A percentile compares a stretch with the other conserved stretches of the same genome.
phyloP scores from a whole-genome alignment of 2,329 filamentous ascomycete genomes.

The Diaporthe sp. region DNA sequence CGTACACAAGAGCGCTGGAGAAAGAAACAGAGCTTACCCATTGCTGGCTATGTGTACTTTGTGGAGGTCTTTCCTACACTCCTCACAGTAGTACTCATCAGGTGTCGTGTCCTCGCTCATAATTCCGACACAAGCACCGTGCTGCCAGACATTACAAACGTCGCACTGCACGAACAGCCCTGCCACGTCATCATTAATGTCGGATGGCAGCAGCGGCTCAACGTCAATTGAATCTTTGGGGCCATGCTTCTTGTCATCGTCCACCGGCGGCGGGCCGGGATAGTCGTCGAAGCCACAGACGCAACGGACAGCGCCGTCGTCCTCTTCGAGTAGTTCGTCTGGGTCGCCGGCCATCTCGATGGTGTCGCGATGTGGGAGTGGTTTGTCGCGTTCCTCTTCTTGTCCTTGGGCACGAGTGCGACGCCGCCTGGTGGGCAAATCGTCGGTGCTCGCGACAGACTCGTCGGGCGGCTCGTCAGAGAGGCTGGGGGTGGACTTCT shows the following conservation, averaged over 20 bases:
- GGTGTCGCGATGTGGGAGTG: conserved; percentile 55
- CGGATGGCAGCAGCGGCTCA: conserved; percentile 70
- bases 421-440: conserved; percentile 79
- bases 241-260: conserved; percentile 65
- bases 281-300: conserved; percentile 96
- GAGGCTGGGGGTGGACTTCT: conserved; percentile 82
- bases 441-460: conserved; percentile 65
- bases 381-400: conserved; percentile 69
- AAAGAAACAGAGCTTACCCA: conserved; percentile 74
- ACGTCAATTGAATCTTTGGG: conserved; percentile 70
- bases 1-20: background rate
- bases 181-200: conserved; percentile 86
- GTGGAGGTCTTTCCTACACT: conserved; percentile 93
- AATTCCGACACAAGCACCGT: conserved; percentile 97
- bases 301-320: conserved; percentile 95
- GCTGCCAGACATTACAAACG: conserved; percentile 98
- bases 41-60: conserved; percentile 83
- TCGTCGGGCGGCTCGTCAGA: conserved; percentile 79
- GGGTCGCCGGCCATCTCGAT: conserved; percentile 72
- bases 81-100: conserved; percentile 98
- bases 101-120: conserved; percentile 94
- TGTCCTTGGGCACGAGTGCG: conserved; percentile 77
- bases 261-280: conserved; percentile 81
- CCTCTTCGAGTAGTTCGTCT: conserved; percentile 78
- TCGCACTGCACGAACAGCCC: conserved; percentile 99